Percentiles rank a stretch among this genome's conserved stretches.
Evolutionary conservation across 140 eudicot genomes (phyloP).

Genomic region (Anethum foeniculum): DNA sequence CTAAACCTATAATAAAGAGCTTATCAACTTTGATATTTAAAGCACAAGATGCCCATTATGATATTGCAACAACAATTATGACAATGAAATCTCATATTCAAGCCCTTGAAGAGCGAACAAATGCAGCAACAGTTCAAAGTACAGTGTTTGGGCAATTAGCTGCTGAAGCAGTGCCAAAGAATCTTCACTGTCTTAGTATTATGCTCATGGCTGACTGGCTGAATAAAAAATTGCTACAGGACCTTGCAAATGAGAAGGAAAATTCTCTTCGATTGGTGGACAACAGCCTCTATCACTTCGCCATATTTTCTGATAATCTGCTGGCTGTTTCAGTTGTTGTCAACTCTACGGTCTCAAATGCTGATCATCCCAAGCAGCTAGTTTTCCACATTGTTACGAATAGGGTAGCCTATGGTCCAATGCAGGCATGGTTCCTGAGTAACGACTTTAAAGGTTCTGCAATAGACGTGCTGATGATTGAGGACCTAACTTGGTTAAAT

Average conservation of each 20-base stretch:
- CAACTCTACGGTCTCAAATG: conserved; percentile 72
- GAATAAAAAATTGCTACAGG: conserved; percentile 25
- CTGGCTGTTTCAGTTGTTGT: conserved; percentile 76
- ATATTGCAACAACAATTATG: conserved; percentile 93
- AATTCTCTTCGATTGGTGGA: conserved; percentile 77
- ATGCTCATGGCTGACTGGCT: conserved; percentile 66
- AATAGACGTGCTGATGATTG: conserved; percentile 65
- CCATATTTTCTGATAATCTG: conserved; percentile 76
- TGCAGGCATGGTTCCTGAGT: conserved; percentile 81
- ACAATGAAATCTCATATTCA: conserved; percentile 85
- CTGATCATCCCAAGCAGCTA: conserved; percentile 85
- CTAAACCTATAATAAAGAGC: conserved; percentile 51
- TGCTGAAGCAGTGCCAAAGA: conserved; percentile 75
- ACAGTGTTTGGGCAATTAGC: conserved; percentile 66
- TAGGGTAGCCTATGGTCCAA: conserved; percentile 59
- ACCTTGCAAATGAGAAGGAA: conserved; percentile 40
- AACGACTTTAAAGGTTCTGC: conserved; percentile 70
- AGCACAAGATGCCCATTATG: conserved; percentile 87
- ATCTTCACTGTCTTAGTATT: conserved; percentile 58
- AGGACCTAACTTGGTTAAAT: conserved; percentile 72
- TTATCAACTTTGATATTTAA: conserved; percentile 57
- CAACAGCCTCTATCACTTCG: conserved; percentile 85
- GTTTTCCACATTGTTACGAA: conserved; percentile 86
- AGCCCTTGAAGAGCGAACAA: conserved; percentile 82
- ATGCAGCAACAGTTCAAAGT: conserved; percentile 68